Base-by-base conservation (phyloP, 306 rosid species). In the Cicer judaicum region DNA sequence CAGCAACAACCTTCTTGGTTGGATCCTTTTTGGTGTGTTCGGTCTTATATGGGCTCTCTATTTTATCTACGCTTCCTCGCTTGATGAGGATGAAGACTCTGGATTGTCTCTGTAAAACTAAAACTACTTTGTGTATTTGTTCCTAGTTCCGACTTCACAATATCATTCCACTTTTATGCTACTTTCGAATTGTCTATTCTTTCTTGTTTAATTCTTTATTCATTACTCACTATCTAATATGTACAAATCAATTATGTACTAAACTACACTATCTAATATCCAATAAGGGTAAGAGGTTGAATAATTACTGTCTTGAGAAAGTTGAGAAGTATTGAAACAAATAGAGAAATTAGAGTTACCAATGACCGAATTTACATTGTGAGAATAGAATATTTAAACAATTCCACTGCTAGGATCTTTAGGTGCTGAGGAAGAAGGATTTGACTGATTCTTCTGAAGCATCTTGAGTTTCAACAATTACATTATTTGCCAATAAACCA, bases 41-140 rank as follows among this genome's bases (percentile, higher is more conserved):
- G 97, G 65, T 63, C 85, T 94, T 38, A 82, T 84, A 10, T 95
- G 98, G 99, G 9, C 84, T 52, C 42, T 90, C 40, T 95, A 81
- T 67, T 62, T 86, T 62, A 53, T 75, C 67, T 95, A 95, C 75
- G 29, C 97, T 62, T 74, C 92, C 8, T 63, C 66, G 6, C 96
- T 92, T 61, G 98, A 95, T 0, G 99, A 95, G 84, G 99, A 90
- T 70, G 96, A 95, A 14, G 99, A 95, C 46, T 95, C 99, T 6
- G 98, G 97, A 70, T 19, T 95, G 90, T 95, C 98, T 72, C 96
- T 95, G 77, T 93, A 61, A 75, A 71, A 16, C 64, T 62, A 11
- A 73, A 41, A 12, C 46, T 62, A 73, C 60, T 65, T 69, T 69
- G 53, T 79, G 55, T 74, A 55, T 55, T 60, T 78, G 44, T 74